A percentile compares a stretch with the other conserved stretches of the same genome.
phyloP scores from a whole-genome alignment of 495 filamentous ascomycete genomes.

The Podospora appendiculata region DNA sequence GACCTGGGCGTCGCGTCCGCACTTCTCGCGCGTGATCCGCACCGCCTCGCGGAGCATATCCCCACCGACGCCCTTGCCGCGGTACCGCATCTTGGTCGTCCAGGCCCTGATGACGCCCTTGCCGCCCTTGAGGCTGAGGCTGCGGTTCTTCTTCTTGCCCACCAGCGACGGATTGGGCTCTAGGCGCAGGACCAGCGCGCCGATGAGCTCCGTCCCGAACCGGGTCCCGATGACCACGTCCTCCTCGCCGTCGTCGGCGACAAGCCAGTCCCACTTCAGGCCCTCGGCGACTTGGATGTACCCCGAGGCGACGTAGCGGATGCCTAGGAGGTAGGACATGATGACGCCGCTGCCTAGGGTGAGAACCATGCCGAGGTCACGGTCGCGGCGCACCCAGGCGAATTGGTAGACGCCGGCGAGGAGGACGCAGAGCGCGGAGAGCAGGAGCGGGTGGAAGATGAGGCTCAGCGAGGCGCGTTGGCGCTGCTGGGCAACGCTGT shows the following conservation, averaged over 20 bases:
- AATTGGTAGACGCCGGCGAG: constrained; percentile 28
- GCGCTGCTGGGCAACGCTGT: constrained; percentile 40
- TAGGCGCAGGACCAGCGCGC: constrained; percentile 34
- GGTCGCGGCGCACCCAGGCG: constrained; percentile 15
- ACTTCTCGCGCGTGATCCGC: constrained; percentile 45
- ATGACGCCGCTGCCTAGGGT: constrained; percentile 25
- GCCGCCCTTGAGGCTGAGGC: constrained; percentile 29
- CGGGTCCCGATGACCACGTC: constrained; percentile 35
- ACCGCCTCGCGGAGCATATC: constrained; percentile 63
- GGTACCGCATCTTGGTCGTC: constrained; percentile 61
- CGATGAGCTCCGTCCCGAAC: constrained; percentile 32
- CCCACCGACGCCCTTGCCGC: constrained; percentile 58
- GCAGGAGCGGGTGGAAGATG: constrained; percentile 32
- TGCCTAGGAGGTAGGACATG: constrained; percentile 32
- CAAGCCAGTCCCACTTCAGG: constrained; percentile 30
- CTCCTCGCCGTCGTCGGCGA: constrained; percentile 22
- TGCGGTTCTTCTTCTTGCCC: constrained; percentile 18
- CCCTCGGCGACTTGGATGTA: constrained; percentile 34
- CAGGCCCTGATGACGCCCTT: constrained; percentile 60
- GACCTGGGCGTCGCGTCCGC: constrained; percentile 48
- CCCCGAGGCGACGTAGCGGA: constrained; percentile 32
- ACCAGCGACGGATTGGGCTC: constrained; percentile 14
- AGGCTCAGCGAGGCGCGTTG: constrained; percentile 29
- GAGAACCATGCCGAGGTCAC: constrained; percentile 27
- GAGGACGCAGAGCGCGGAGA: constrained; percentile 18